A percentile compares a stretch with the other conserved stretches of the same genome.
Conservation (phyloP, 2,329 filamentous ascomycete genomes). For the Diaporthe sp. region DNA sequence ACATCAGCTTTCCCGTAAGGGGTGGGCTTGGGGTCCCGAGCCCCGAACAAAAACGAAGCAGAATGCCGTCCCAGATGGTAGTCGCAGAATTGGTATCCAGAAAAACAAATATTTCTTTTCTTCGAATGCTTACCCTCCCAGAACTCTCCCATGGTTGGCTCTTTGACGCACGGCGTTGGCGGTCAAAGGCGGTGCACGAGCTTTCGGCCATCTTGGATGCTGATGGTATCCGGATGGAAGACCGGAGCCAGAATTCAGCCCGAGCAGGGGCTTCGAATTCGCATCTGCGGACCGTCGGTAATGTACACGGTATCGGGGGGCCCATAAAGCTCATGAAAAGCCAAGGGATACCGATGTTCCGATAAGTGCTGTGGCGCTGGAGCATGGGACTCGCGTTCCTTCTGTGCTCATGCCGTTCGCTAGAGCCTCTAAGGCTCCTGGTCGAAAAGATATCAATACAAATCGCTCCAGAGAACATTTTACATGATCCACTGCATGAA, state of each 20-base stretch:
- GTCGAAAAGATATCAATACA: constrained; percentile 22
- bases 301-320: constrained; percentile 1
- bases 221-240: not conserved
- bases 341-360: not conserved
- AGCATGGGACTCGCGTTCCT: not conserved
- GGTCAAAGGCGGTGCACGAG: not conserved
- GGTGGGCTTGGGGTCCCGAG: not conserved
- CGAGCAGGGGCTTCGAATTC: not conserved
- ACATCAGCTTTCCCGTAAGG: constrained; percentile 2
- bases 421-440: not conserved
- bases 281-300: not conserved
- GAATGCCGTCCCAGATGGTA: constrained; percentile 10
- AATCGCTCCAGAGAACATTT: constrained; percentile 11
- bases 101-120: not conserved
- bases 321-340: not conserved
- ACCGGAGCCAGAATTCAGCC: not conserved
- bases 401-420: not conserved
- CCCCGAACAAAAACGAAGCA: not conserved
- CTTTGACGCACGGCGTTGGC: not conserved
- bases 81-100: constrained; percentile 31
- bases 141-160: not conserved
- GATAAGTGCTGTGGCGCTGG: constrained; percentile 11
- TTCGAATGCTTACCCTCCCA: not conserved
- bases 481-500: not conserved
- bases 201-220: not conserved